Conservation (phyloP, 2,329 filamentous ascomycete species). For the Colletotrichum agaves region DNA sequence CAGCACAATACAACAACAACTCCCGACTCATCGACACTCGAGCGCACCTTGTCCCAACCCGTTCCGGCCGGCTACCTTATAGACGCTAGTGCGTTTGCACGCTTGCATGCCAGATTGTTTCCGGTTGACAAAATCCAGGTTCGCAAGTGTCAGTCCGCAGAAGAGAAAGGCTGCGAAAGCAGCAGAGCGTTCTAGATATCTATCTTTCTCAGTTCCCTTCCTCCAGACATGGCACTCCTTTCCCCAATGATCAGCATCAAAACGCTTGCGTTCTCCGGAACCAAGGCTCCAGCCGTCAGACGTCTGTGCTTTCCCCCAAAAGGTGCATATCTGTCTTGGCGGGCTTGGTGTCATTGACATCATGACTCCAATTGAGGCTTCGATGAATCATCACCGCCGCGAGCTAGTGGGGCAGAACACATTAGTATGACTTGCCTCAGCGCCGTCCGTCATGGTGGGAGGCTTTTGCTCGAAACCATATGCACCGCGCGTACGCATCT, state of each 20-base stretch:
- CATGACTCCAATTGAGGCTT: slow-evolving; percentile 4
- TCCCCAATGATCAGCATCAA: slow-evolving; percentile 11
- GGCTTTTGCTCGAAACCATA: background rate
- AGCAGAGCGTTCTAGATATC: background rate
- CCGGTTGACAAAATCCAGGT: too few relatives aligned
- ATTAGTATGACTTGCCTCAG: background rate
- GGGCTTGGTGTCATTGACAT: slow-evolving; percentile 27
- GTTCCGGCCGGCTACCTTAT: too few relatives aligned
- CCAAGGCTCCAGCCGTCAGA: background rate
- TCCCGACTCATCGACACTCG: too few relatives aligned
- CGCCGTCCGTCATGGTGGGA: background rate
- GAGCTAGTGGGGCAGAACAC: background rate
- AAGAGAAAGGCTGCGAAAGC: too few relatives aligned
- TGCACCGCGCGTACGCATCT: background rate
- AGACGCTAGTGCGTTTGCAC: too few relatives aligned
- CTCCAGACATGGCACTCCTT: background rate
- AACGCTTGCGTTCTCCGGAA: background rate
- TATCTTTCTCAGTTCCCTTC: background rate
- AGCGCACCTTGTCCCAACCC: too few relatives aligned
- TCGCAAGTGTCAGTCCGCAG: too few relatives aligned
- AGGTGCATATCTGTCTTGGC: background rate
- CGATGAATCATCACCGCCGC: slow-evolving; percentile 34
- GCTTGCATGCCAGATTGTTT: too few relatives aligned
- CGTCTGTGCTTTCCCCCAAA: slow-evolving; percentile 22
- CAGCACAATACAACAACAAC: too few relatives aligned